These are phyloP conservation scores for Fusarium sp. DNA, from an alignment of 2,329 filamentous ascomycete species.

Conservation along the genomic window DNA sequence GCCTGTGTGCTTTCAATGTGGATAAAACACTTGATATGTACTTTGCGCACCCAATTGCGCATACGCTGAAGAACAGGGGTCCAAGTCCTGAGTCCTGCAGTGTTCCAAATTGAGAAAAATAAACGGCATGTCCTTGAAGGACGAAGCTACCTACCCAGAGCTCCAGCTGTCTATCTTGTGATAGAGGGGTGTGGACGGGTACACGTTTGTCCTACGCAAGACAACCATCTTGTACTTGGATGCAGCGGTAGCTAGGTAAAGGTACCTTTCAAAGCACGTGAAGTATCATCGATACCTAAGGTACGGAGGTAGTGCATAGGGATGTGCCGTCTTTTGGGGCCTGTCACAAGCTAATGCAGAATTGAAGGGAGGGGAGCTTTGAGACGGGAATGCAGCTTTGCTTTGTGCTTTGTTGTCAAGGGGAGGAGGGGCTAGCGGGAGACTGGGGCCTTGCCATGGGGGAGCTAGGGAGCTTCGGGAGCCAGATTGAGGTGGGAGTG, in stretches of 20 bases:
- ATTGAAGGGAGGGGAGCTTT: slow-evolving; percentile 8
- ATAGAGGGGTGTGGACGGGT: slow-evolving; percentile 6
- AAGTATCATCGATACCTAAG: too few species aligned
- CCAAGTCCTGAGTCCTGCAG: slow-evolving; percentile 9
- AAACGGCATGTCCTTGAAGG: slow-evolving; percentile 1
- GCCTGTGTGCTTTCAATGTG: slow-evolving; percentile 18
- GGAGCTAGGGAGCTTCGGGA: neutral
- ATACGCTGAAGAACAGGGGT: slow-evolving; percentile 16
- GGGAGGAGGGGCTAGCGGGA: slow-evolving; percentile 9
- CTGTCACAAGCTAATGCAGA: slow-evolving; percentile 28
- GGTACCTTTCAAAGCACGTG: slow-evolving; percentile 3
- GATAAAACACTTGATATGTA: slow-evolving; percentile 15
- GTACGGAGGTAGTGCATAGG: neutral
- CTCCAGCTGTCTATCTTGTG: slow-evolving; percentile 8
- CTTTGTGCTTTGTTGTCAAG: slow-evolving; percentile 14
- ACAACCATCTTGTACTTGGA: slow-evolving; percentile 3
- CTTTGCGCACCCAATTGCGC: slow-evolving; percentile 8
- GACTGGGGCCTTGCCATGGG: slow-evolving; percentile 18
- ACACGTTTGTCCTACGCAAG: slow-evolving; percentile 27
- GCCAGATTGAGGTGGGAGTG: slow-evolving; percentile 7
- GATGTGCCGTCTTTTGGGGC: neutral
- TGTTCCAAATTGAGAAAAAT: slow-evolving; percentile 9
- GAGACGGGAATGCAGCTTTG: slow-evolving; percentile 13
- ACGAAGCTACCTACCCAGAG: slow-evolving; percentile 14
- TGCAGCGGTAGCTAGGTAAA: slow-evolving; percentile 6